These are phyloP conservation scores for Malassezia brasiliensis DNA, from an alignment of 1,284 basidiomycete species.

Conservation along the genomic window DNA sequence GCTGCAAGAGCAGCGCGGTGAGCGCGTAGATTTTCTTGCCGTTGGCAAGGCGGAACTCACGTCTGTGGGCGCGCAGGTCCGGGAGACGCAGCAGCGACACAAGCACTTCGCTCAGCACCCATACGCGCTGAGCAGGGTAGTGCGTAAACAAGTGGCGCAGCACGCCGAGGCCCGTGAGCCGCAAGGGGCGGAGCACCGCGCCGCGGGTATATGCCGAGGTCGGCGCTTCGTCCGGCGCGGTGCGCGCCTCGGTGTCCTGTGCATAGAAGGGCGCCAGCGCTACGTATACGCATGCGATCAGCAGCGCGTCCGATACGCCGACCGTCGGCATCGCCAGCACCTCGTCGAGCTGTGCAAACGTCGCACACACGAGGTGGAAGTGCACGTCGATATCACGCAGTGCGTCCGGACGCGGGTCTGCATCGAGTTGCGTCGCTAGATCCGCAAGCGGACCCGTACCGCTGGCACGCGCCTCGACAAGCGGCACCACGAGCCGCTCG, in stretches of 20 bases:
- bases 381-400: slow-evolving; percentile 17
- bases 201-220: background rate
- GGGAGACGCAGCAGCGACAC: slow-evolving; percentile 77
- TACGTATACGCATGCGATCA: slow-evolving; percentile 82
- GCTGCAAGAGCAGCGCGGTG: slow-evolving; percentile 79
- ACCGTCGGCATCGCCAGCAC: slow-evolving; percentile 51
- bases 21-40: slow-evolving; percentile 74
- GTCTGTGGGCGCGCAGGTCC: slow-evolving; percentile 73
- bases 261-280: slow-evolving; percentile 82
- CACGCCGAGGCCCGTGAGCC: slow-evolving; percentile 69
- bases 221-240: background rate
- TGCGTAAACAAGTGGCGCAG: slow-evolving; percentile 75
- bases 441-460: background rate
- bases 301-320: slow-evolving; percentile 46
- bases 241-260: slow-evolving; percentile 55
- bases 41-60: slow-evolving; percentile 55
- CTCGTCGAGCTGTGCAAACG: slow-evolving; percentile 48
- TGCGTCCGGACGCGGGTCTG: background rate
- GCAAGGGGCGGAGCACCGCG: slow-evolving; percentile 50
- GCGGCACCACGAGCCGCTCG: slow-evolving; percentile 69
- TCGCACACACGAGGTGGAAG: slow-evolving; percentile 27
- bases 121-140: slow-evolving; percentile 75
- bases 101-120: slow-evolving; percentile 93
- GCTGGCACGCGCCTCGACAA: slow-evolving; percentile 60
- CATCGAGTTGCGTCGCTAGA: background rate